Conservation (phyloP, 1,139 yeast species). For the Pichia sp. region DNA sequence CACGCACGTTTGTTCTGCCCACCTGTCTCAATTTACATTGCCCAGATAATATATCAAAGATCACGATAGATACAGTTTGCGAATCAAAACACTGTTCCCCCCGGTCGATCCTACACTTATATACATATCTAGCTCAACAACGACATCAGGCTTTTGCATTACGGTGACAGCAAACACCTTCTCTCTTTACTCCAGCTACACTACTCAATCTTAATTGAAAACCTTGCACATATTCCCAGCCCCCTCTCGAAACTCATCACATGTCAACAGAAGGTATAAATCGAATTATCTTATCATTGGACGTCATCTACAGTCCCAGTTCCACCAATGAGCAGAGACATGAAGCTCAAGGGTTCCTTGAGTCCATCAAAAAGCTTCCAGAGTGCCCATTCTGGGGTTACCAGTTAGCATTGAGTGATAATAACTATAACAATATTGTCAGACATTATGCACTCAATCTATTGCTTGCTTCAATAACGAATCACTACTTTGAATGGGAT, state of each 20-base stretch:
- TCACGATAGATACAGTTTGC: no score
- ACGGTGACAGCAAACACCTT: no score
- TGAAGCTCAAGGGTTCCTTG: slow-evolving; percentile 68
- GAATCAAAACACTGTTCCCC: no score
- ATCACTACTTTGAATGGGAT: slow-evolving; percentile 48
- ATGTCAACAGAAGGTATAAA: slow-evolving; percentile 63
- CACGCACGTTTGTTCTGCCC: no score
- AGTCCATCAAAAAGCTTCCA: slow-evolving; percentile 63
- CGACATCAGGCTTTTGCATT: no score
- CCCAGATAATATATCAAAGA: no score
- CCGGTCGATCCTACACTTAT: no score
- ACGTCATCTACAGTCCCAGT: slow-evolving; percentile 66
- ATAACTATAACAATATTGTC: slow-evolving; percentile 57
- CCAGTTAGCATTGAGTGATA: slow-evolving; percentile 64
- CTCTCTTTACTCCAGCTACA: no score
- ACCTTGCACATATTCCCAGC: no score
- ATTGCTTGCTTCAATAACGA: slow-evolving; percentile 61
- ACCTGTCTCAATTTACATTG: no score
- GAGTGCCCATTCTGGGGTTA: slow-evolving; percentile 94
- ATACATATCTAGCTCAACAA: no score
- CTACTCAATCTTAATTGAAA: no score
- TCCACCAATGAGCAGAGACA: slow-evolving; percentile 59
- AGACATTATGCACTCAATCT: slow-evolving; percentile 87
- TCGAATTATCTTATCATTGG: slow-evolving; percentile 72
- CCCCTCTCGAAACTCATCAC: not conserved